Conservation (phyloP, 176 grass and related monocot species). For the Bothriochloa decipiens region DNA sequence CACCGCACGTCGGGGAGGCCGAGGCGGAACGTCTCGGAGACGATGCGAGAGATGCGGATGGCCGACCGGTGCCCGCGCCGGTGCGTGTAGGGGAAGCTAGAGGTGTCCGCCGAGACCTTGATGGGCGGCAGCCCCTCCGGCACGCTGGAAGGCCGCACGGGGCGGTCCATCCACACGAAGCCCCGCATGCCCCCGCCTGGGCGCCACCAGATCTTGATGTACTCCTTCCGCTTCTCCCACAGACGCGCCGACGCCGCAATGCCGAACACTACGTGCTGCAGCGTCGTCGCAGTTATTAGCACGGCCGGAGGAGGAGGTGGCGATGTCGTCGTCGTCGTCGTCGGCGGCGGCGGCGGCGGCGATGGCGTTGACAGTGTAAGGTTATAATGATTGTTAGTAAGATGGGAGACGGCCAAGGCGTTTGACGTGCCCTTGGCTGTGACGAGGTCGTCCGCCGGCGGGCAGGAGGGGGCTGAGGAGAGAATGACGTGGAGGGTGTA, state of each 20-base stretch:
- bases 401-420: constrained; percentile 21
- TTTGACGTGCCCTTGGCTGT: constrained; percentile 13
- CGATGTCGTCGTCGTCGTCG: too few relatives aligned
- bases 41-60: constrained; percentile 94
- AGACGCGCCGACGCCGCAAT: constrained; percentile 83
- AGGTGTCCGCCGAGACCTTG: constrained; percentile 74
- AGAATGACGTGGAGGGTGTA: constrained; percentile 82
- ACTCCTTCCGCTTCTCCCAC: constrained; percentile 91
- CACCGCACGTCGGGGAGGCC: constrained; percentile 70
- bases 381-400: not conserved
- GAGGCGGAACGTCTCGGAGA: constrained; percentile 90
- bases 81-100: constrained; percentile 80
- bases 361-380: not conserved
- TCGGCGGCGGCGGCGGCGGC: not conserved
- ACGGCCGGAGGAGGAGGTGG: constrained; percentile 23
- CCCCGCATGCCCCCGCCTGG: constrained; percentile 75
- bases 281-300: constrained; percentile 54
- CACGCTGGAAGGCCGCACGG: constrained; percentile 60
- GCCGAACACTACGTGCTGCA: constrained; percentile 96
- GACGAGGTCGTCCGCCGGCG: constrained; percentile 10
- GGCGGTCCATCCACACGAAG: constrained; percentile 86
- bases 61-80: constrained; percentile 81
- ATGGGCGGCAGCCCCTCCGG: constrained; percentile 59
- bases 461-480: constrained; percentile 45
- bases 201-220: constrained; percentile 91